Conservation (phyloP, 2,329 filamentous ascomycete genomes). For the Talaromyces sp. region DNA sequence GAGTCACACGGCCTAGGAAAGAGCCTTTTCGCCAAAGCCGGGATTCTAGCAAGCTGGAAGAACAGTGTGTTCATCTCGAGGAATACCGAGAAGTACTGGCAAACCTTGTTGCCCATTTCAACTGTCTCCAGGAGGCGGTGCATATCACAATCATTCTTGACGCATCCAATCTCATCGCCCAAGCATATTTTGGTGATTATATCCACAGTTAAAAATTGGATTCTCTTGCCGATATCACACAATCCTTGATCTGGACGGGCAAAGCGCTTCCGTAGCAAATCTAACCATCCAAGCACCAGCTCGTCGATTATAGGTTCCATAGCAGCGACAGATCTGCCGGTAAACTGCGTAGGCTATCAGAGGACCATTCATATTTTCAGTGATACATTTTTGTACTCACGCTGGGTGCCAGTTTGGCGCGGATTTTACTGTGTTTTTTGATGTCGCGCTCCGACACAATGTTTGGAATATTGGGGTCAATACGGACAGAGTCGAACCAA, state of each 20-base stretch:
- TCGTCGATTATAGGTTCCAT: constrained; percentile 1
- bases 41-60: not conserved
- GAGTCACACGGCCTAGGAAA: not conserved
- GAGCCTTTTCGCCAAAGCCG: not conserved
- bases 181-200: not conserved
- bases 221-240: constrained; percentile 2
- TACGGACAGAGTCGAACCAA: constrained; percentile 3
- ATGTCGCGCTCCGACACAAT: constrained; percentile 3
- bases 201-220: constrained; percentile 1
- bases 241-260: not conserved
- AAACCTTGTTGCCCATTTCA: not conserved
- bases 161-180: not conserved
- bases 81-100: constrained; percentile 2
- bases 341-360: not conserved
- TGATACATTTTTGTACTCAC: not conserved
- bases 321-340: not conserved
- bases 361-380: not conserved
- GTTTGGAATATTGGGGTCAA: constrained; percentile 3
- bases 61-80: not conserved
- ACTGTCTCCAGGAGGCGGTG: not conserved
- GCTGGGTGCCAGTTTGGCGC: not conserved
- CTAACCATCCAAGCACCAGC: not conserved
- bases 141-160: not conserved
- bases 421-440: constrained; percentile 1
- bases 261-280: not conserved